Percentiles rank a stretch among this genome's conserved stretches.
These are phyloP conservation scores for Coix lacrymajobi DNA, from an alignment of 176 grass and related monocot genomes.

Conservation along the genomic window DNA sequence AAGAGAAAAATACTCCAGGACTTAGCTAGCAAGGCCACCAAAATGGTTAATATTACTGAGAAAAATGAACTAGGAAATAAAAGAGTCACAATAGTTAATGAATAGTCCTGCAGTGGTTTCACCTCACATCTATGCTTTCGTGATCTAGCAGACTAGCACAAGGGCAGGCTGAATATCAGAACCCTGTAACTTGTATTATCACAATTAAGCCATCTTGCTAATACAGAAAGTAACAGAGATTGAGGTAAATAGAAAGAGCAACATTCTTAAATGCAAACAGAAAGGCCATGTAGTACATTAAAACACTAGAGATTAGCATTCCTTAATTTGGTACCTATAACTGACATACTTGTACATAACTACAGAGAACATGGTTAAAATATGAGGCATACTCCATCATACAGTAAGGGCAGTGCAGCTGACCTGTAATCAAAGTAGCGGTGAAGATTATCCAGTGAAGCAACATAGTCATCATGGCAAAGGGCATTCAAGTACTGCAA, in stretches of 20 bases:
- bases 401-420: constrained; percentile 8
- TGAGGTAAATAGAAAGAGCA: not conserved
- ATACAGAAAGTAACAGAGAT: not conserved
- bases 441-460: constrained; percentile 81
- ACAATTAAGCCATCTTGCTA: not conserved
- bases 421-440: constrained; percentile 96
- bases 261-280: not conserved
- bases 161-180: not conserved
- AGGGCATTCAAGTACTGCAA: constrained; percentile 94
- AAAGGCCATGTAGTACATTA: not conserved
- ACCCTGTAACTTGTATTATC: not conserved
- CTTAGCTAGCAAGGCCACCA: not conserved
- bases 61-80: not conserved
- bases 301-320: not conserved
- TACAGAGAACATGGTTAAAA: constrained; percentile 10
- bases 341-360: not conserved
- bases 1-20: not conserved
- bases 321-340: not conserved
- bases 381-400: not conserved
- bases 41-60: not conserved
- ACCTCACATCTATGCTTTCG: not conserved
- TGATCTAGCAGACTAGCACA: constrained; percentile 12
- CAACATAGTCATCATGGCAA: constrained; percentile 78
- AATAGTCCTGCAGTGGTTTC: not conserved
- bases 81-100: not conserved